These are phyloP conservation scores for Choiromyces venosus DNA, from an alignment of 495 filamentous ascomycete species.

Conservation along the genomic window DNA sequence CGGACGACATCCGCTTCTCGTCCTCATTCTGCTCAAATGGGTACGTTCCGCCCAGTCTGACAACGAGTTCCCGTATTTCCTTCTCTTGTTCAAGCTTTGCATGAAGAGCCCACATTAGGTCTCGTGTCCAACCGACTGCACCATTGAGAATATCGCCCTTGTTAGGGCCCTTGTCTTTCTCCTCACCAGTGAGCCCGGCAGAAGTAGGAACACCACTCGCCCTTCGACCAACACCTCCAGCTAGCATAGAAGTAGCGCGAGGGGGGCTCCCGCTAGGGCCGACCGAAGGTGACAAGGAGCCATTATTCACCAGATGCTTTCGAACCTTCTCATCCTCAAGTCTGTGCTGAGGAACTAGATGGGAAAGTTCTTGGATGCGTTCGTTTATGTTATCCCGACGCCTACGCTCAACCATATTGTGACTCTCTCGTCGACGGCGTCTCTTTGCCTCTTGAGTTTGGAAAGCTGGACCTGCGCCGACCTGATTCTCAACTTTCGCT, in stretches of 20 bases:
- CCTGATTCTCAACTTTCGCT: conserved; percentile 57
- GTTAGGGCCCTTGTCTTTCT: conserved; percentile 98
- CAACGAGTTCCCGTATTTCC: conserved; percentile 68
- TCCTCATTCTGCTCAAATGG: conserved; percentile 86
- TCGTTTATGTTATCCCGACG: conserved; percentile 98
- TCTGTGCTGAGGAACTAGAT: conserved; percentile 84
- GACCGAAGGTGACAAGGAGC: conserved; percentile 74
- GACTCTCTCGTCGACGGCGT: conserved; percentile 81
- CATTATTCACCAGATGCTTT: conserved; percentile 87
- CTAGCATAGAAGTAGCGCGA: conserved; percentile 83
- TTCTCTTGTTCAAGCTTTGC: conserved; percentile 82
- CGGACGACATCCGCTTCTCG: conserved; percentile 88
- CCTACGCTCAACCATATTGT: conserved; percentile 92
- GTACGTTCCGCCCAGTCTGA: conserved; percentile 62
- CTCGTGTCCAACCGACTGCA: conserved; percentile 90
- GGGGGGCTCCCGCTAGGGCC: conserved; percentile 56
- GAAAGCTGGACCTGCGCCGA: conserved; percentile 47
- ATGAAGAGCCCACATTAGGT: conserved; percentile 93
- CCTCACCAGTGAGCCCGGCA: conserved; percentile 74
- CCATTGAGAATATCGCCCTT: conserved; percentile 98
- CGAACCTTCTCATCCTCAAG: conserved; percentile 95
- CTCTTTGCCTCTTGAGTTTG: conserved; percentile 88
- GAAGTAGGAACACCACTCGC: conserved; percentile 70
- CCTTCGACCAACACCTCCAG: conserved; percentile 70
- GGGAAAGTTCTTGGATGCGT: conserved; percentile 90